These are phyloP conservation scores for Vigna reflexopilosa DNA, from an alignment of 306 rosid genomes.

Conservation along the genomic window DNA sequence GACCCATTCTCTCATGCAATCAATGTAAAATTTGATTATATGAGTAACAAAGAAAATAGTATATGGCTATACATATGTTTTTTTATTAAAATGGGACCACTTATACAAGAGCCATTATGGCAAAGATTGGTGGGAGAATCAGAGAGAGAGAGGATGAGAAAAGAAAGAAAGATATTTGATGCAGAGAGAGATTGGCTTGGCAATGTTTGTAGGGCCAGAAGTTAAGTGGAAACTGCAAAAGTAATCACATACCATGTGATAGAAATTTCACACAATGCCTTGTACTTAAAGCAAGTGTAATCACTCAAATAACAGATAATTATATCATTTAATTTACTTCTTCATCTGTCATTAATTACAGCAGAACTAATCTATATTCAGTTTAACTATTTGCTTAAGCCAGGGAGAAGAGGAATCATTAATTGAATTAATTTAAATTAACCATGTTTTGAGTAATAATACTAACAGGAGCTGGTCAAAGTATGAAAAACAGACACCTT, in stretches of 20 bases:
- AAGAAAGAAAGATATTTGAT: constrained; percentile 30
- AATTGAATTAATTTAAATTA: not conserved
- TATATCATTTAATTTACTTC: not conserved
- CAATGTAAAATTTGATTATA: constrained; percentile 30
- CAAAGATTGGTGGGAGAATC: constrained; percentile 57
- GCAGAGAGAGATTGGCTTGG: constrained; percentile 44
- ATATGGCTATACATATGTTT: not conserved
- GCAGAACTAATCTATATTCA: not conserved
- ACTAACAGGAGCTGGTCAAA: not conserved
- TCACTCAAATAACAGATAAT: not conserved
- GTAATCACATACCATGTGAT: constrained; percentile 57
- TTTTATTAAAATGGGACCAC: constrained; percentile 41
- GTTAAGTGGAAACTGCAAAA: constrained; percentile 50
- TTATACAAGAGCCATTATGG: constrained; percentile 51
- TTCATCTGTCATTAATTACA: constrained; percentile 1
- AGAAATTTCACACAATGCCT: constrained; percentile 43
- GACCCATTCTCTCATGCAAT: constrained; percentile 38
- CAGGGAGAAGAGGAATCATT: not conserved
- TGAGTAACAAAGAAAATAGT: constrained; percentile 21
- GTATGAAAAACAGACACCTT: not conserved
- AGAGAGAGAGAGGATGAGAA: constrained; percentile 39
- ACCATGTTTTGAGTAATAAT: not conserved
- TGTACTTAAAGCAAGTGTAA: constrained; percentile 41
- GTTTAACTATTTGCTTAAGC: constrained; percentile 15
- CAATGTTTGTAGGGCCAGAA: constrained; percentile 52